Evolutionary conservation across 192 early-diverging fungal species (phyloP).

Genomic region (Backusella morwellensis): DNA sequence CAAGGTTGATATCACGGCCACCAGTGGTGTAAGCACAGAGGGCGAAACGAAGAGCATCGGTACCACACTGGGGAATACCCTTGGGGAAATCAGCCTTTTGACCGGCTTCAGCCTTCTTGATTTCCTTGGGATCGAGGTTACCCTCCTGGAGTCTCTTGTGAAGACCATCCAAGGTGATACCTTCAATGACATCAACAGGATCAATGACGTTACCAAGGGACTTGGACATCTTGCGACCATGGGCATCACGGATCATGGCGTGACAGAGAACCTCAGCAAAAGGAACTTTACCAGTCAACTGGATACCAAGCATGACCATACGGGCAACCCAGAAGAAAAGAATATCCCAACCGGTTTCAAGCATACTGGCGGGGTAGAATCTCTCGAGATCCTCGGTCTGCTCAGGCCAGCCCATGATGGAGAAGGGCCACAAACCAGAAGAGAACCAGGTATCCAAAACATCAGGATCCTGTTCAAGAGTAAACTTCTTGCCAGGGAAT

Average conservation of each 20-base stretch:
- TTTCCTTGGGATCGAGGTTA: slow-evolving; percentile 89
- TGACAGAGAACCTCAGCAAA: slow-evolving; percentile 97
- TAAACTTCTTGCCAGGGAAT: slow-evolving; percentile 78
- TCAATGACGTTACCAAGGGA: slow-evolving; percentile 97
- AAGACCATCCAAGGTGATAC: slow-evolving; percentile 78
- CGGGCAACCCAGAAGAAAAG: slow-evolving; percentile 99
- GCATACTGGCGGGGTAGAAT: slow-evolving; percentile 88
- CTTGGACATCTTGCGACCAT: slow-evolving; percentile 99
- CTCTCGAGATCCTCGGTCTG: slow-evolving; percentile 79
- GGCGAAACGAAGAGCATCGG: slow-evolving; percentile 89
- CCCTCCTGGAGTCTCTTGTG: slow-evolving; percentile 76
- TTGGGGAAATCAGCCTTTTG: slow-evolving; percentile 90
- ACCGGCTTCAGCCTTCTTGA: slow-evolving; percentile 81
- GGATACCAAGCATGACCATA: slow-evolving; percentile 99
- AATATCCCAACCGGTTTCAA: slow-evolving; percentile 99
- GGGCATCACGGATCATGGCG: slow-evolving; percentile 96
- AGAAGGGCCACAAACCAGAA: slow-evolving; percentile 98
- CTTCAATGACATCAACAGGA: slow-evolving; percentile 95
- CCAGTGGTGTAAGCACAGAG: slow-evolving; percentile 73
- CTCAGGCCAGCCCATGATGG: slow-evolving; percentile 96
- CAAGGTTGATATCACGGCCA: slow-evolving; percentile 90
- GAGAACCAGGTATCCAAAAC: slow-evolving; percentile 99
- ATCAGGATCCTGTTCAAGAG: slow-evolving; percentile 93
- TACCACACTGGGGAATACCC: slow-evolving; percentile 98
- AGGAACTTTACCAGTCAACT: slow-evolving; percentile 93